Evolutionary conservation across 2,329 filamentous ascomycete genomes (phyloP), one percentile per base, ranked within the genome.

Genomic region (Colletotrichum sp.): DNA sequence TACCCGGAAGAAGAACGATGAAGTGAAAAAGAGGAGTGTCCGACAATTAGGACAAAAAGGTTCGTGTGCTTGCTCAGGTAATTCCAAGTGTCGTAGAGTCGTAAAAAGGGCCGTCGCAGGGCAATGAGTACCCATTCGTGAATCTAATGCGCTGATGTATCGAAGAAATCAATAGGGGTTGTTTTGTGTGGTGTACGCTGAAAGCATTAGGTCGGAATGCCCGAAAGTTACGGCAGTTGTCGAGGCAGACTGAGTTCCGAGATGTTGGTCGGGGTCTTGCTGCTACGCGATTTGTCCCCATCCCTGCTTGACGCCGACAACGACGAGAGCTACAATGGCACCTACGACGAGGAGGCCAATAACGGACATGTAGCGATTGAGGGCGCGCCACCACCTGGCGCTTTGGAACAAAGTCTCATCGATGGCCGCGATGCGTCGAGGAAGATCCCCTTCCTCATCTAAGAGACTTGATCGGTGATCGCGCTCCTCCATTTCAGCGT

Each of bases 311-410:
- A 89, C 83, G 61, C 90, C 90, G 18, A 92, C 82, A 26, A 92
- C 85, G 21, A 87, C 86, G 64, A 92, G 85, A 13, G 89, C 87
- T 36, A 88, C 81, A 32, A 91, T 83, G 32, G 89, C 87, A 39
- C 87, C 89, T 24, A 92, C 83, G 36, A 92, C 86, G 63, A 92
- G 81, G 6, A 92, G 81, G 5, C 91, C 91, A 28, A 92, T 81
- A 61, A 92, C 79, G 30, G 90, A 88, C 90, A 92, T 92, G 78
- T 86, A 85, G 70, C 90, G 87, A 80, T 92, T 92, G 60, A 92
- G 84, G 65, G 87, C 89, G 72, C 91, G 87, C 91, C 91, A 92
- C 91, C 91, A 92, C 64, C 86, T 85, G 14, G 89, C 89, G 71
- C 88, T 91, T 78, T 87, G 86, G 78, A 87, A 90, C 55, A 86